phyloP scores from a whole-genome alignment of 495 filamentous ascomycete species.

The Alectoria sarmentosa region DNA sequence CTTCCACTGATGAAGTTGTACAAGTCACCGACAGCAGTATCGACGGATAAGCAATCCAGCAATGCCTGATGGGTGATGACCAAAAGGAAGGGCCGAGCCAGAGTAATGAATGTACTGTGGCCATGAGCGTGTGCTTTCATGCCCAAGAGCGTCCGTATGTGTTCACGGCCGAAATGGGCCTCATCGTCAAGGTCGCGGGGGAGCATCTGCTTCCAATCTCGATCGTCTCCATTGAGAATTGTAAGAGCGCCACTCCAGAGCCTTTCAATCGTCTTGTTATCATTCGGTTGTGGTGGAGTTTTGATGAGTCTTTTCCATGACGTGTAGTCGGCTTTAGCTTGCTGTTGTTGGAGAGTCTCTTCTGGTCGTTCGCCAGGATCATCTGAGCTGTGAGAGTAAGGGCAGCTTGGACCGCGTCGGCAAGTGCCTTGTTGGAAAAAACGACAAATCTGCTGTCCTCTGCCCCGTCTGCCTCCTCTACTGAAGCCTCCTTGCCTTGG shows the following conservation, averaged over 20 bases:
- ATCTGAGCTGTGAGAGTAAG: not conserved
- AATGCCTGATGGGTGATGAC: conserved; percentile 45
- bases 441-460: not conserved
- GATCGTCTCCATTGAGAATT: conserved; percentile 7
- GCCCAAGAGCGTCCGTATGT: conserved; percentile 4
- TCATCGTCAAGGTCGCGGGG: conserved; percentile 10
- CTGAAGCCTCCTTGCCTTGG: not conserved
- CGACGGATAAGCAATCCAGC: conserved; percentile 44
- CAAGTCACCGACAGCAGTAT: conserved; percentile 47
- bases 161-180: not conserved
- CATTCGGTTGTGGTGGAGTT: conserved; percentile 2
- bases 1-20: conserved; percentile 49
- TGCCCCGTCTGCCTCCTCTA: not conserved
- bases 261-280: conserved; percentile 5
- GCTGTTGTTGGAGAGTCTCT: conserved; percentile 7
- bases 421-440: not conserved
- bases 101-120: not conserved
- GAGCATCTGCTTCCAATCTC: conserved; percentile 13
- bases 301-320: conserved; percentile 12
- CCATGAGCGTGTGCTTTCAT: conserved; percentile 10
- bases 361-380: not conserved
- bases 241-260: conserved; percentile 8
- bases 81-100: conserved; percentile 40
- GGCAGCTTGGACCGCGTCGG: not conserved
- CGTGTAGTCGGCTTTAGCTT: conserved; percentile 9